phyloP scores from a whole-genome alignment of 169 alveolate species.

The Cyclospora cayetanensis region DNA sequence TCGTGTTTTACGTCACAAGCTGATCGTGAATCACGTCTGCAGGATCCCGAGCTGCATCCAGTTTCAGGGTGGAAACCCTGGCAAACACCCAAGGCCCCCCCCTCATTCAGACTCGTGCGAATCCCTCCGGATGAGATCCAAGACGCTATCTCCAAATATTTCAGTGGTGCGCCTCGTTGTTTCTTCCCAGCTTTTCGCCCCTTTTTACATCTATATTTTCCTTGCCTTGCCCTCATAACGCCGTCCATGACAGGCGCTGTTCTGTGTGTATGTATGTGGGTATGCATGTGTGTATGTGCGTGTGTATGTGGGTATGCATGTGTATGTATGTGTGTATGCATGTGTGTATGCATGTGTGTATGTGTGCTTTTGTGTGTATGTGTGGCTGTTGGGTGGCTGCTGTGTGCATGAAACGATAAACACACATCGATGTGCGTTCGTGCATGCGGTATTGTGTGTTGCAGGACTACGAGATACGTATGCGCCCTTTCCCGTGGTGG shows the following conservation, averaged over 20 bases:
- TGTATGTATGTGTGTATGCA: background rate
- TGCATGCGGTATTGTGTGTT: background rate
- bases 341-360: background rate
- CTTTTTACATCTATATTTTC: background rate
- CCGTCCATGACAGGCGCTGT: background rate
- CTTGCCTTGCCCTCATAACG: background rate
- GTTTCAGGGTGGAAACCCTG: background rate
- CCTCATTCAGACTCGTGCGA: background rate
- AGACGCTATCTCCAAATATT: background rate
- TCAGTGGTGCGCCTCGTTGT: background rate
- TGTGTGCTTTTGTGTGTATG: background rate
- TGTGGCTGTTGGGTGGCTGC: background rate
- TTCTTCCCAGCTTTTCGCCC: background rate
- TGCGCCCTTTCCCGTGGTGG: constrained; percentile 36
- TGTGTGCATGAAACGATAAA: too few species aligned
- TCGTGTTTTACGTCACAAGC: background rate
- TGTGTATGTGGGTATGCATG: too few species aligned
- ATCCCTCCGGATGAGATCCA: background rate
- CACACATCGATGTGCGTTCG: background rate
- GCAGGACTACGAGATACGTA: background rate
- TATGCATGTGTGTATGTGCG: too few species aligned
- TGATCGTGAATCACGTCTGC: background rate
- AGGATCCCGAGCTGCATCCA: background rate
- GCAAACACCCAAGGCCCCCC: background rate
- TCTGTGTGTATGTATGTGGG: too few species aligned